phyloP scores from a whole-genome alignment of 371 early-diverging fungal species.

The Actinomortierella ambigua region DNA sequence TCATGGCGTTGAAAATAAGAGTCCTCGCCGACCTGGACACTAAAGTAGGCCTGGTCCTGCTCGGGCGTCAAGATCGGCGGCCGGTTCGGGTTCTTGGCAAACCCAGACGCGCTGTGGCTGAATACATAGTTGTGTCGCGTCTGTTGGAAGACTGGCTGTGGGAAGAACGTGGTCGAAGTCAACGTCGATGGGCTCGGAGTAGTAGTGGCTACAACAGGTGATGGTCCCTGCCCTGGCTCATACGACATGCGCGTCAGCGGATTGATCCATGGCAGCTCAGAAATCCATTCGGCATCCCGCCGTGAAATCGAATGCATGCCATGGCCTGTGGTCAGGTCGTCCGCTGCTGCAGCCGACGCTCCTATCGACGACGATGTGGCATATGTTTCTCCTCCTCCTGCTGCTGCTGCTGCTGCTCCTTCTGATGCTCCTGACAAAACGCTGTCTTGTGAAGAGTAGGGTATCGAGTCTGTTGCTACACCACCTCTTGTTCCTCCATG shows the following conservation, averaged over 20 bases:
- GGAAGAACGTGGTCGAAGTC: slow-evolving; percentile 26
- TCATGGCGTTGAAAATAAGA: slow-evolving; percentile 77
- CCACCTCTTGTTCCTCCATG: too few species aligned
- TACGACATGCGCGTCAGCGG: slow-evolving; percentile 21
- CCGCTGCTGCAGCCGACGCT: too few species aligned
- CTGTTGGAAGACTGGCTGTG: slow-evolving; percentile 48
- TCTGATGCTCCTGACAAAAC: too few species aligned
- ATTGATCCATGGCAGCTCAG: slow-evolving; percentile 45
- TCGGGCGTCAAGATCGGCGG: slow-evolving; percentile 45
- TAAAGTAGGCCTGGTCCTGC: slow-evolving; percentile 78
- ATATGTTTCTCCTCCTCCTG: not conserved
- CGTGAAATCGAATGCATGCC: not conserved
- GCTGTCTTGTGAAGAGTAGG: too few species aligned
- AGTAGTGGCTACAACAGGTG: slow-evolving; percentile 1
- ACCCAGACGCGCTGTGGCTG: slow-evolving; percentile 78
- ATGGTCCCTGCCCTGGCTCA: slow-evolving; percentile 16
- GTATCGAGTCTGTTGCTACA: too few species aligned
- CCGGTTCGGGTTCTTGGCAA: slow-evolving; percentile 65
- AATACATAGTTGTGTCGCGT: slow-evolving; percentile 64
- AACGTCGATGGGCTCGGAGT: not conserved
- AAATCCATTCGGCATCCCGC: slow-evolving; percentile 15
- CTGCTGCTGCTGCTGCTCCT: slow-evolving; percentile 6
- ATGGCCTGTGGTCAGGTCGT: slow-evolving; percentile 22
- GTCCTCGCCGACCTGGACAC: slow-evolving; percentile 83
- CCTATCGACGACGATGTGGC: not conserved